Conservation (phyloP, 2,329 filamentous ascomycete species). For the Nemania sp. region DNA sequence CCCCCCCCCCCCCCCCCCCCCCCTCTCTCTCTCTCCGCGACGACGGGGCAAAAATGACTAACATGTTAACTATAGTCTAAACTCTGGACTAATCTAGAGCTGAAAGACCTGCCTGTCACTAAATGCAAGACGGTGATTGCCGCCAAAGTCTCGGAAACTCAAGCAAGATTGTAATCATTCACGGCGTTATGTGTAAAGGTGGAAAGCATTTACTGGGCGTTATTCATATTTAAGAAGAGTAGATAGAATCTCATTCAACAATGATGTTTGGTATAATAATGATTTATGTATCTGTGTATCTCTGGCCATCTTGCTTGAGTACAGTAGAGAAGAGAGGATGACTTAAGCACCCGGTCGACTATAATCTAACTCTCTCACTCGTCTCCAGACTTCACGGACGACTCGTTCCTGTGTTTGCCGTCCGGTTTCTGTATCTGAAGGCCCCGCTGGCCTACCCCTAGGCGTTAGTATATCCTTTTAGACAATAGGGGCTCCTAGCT, state of each 20-base stretch:
- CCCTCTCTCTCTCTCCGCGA: background rate
- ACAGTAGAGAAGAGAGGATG: background rate
- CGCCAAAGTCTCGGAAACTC: constrained; percentile 53
- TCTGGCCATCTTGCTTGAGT: background rate
- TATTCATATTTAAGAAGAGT: background rate
- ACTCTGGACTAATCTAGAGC: constrained; percentile 73
- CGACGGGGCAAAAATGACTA: background rate
- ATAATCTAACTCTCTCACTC: constrained; percentile 76
- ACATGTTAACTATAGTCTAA: constrained; percentile 52
- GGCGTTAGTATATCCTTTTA: constrained; percentile 5
- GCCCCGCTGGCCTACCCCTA: constrained; percentile 66
- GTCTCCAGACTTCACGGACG: constrained; percentile 78
- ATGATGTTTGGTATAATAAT: background rate
- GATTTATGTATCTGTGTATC: constrained; percentile 19
- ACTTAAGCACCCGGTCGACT: constrained; percentile 66
- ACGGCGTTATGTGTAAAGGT: background rate
- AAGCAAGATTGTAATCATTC: constrained; percentile 48
- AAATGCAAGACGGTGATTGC: constrained; percentile 67
- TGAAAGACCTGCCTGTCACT: constrained; percentile 69
- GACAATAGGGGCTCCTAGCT: background rate
- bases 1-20: no score
- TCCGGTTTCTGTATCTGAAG: constrained; percentile 70
- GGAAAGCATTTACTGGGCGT: constrained; percentile 23
- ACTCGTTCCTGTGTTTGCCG: constrained; percentile 76
- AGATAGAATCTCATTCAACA: background rate